Conservation (phyloP, 495 filamentous ascomycete genomes). For the Usnea hakonensis region DNA sequence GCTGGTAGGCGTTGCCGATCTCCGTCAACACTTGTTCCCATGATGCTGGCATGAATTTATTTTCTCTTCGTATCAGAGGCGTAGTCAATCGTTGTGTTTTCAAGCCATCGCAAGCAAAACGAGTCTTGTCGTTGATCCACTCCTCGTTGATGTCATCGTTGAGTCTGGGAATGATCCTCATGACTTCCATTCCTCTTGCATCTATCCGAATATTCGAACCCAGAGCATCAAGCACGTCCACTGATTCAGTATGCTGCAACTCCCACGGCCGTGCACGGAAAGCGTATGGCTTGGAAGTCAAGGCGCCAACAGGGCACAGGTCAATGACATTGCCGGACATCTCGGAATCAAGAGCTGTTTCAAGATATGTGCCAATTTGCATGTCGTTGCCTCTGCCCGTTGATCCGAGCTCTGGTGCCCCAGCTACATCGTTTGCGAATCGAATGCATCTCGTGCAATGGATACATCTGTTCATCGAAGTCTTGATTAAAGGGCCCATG, state of each 20-base stretch:
- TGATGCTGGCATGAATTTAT: constrained; percentile 78
- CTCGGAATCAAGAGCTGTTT: constrained; percentile 83
- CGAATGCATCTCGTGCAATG: constrained; percentile 97
- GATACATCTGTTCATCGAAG: constrained; percentile 99
- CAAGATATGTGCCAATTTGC: constrained; percentile 96
- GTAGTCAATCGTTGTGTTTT: constrained; percentile 91
- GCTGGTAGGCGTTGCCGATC: constrained; percentile 67
- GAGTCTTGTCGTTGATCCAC: constrained; percentile 98
- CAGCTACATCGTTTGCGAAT: constrained; percentile 95
- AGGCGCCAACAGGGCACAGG: constrained; percentile 91
- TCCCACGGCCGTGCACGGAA: constrained; percentile 98
- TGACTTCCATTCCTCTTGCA: constrained; percentile 87
- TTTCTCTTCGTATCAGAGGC: constrained; percentile 77
- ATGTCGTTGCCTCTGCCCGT: constrained; percentile 92
- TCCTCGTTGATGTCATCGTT: constrained; percentile 99
- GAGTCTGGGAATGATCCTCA: constrained; percentile 83
- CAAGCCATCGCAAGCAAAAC: constrained; percentile 95
- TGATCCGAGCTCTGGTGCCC: constrained; percentile 88
- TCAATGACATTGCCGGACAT: constrained; percentile 97
- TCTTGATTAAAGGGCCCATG: constrained; percentile 97
- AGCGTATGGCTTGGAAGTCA: constrained; percentile 94
- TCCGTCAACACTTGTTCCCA: constrained; percentile 93
- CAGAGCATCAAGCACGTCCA: constrained; percentile 87
- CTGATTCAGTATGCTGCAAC: constrained; percentile 82
- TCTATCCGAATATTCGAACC: constrained; percentile 94